Evolutionary conservation across 345 rosid genomes (phyloP).

Genomic region (Citrus mangshanensis): DNA sequence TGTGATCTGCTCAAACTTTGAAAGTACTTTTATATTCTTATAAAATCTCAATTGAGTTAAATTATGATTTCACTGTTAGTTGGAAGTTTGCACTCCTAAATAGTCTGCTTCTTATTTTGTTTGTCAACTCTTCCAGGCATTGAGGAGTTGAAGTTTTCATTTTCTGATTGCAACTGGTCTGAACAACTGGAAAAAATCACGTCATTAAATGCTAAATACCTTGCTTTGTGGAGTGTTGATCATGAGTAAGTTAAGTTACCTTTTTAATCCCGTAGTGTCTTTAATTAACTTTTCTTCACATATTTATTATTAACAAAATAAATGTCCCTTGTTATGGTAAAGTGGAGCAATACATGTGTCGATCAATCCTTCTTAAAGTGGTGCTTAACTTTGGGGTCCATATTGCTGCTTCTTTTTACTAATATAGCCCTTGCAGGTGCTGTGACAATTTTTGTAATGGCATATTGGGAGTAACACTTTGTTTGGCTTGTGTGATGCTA

Average conservation of each 20-base stretch:
- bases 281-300: not conserved
- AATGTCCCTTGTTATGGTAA: not conserved
- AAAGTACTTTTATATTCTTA: not conserved
- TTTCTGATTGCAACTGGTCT: slow-evolving; percentile 65
- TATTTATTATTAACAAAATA: not conserved
- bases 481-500: not conserved
- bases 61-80: slow-evolving; percentile 13
- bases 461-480: not conserved
- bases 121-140: slow-evolving; percentile 41
- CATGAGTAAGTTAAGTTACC: slow-evolving; percentile 48
- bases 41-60: not conserved
- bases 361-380: not conserved
- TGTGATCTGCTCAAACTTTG: not conserved
- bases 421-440: not conserved
- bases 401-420: not conserved
- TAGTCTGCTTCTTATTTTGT: slow-evolving; percentile 2
- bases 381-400: not conserved
- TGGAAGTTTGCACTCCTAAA: slow-evolving; percentile 9
- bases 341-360: not conserved
- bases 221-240: slow-evolving; percentile 48
- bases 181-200: slow-evolving; percentile 58
- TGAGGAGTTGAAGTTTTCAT: slow-evolving; percentile 76
- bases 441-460: not conserved
- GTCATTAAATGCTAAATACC: slow-evolving; percentile 62
- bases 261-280: not conserved